Evolutionary conservation across 2,329 filamentous ascomycete genomes (phyloP).

Genomic region (Exophiala calicioides): DNA sequence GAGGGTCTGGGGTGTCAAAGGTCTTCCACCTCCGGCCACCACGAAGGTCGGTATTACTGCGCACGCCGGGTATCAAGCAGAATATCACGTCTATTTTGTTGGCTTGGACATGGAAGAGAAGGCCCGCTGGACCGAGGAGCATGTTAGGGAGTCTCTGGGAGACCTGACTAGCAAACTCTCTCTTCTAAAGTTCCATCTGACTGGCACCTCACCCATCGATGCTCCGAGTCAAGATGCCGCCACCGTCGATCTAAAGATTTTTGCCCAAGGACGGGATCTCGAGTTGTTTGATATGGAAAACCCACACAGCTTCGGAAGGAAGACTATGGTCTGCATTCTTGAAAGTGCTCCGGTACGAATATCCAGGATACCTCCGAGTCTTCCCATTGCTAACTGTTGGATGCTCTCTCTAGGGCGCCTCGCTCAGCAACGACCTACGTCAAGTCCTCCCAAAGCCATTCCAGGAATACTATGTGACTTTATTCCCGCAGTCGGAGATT

Average conservation of each 20-base stretch:
- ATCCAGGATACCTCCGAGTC: no score
- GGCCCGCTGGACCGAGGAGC: slow-evolving; percentile 38
- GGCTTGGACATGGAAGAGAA: slow-evolving; percentile 44
- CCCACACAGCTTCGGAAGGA: slow-evolving; percentile 25
- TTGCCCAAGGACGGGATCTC: slow-evolving; percentile 43
- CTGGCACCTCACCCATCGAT: slow-evolving; percentile 27
- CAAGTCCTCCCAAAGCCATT: slow-evolving; percentile 24
- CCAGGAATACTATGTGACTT: slow-evolving; percentile 34
- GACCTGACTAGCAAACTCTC: slow-evolving; percentile 23
- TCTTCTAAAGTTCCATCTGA: slow-evolving; percentile 23
- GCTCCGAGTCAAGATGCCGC: slow-evolving; percentile 38
- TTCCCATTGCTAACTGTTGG: no score
- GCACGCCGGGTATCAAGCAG: slow-evolving; percentile 43
- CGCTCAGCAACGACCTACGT: slow-evolving; percentile 24
- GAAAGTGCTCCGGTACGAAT: slow-evolving; percentile 8
- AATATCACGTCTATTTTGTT: slow-evolving; percentile 42
- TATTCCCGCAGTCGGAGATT: slow-evolving; percentile 34
- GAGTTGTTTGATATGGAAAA: slow-evolving; percentile 27
- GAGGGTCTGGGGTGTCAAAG: slow-evolving; percentile 45
- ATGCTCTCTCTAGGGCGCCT: slow-evolving; percentile 28
- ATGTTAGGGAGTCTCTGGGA: slow-evolving; percentile 38
- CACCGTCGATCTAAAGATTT: slow-evolving; percentile 39
- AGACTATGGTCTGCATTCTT: slow-evolving; percentile 21
- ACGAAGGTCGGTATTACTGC: slow-evolving; percentile 48
- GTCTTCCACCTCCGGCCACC: slow-evolving; percentile 44